These are phyloP conservation scores for Ceratocystiopsis brevicomis DNA, from an alignment of 2,329 filamentous ascomycete species.

Conservation along the genomic window DNA sequence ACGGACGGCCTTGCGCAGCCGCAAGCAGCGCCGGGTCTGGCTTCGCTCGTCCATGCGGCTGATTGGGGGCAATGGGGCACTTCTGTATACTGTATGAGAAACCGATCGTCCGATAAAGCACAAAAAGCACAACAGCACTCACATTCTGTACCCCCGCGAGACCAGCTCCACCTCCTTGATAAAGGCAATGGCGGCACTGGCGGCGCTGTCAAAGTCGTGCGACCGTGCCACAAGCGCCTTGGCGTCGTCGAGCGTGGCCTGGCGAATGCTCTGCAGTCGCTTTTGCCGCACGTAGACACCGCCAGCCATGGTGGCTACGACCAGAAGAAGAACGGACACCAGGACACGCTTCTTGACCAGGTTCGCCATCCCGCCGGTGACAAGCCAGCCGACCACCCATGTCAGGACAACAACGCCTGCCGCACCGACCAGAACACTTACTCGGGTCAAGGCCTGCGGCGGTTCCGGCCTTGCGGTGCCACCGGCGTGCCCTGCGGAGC, in stretches of 20 bases:
- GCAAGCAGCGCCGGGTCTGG: conserved; percentile 59
- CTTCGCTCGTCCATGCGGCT: conserved; percentile 72
- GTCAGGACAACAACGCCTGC: conserved; percentile 48
- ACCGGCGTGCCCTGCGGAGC: background rate
- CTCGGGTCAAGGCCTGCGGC: background rate
- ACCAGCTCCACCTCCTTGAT: conserved; percentile 94
- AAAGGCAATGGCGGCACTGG: conserved; percentile 56
- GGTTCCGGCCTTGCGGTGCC: background rate
- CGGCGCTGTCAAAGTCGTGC: conserved; percentile 64
- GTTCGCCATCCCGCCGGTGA: conserved; percentile 28
- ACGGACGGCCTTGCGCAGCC: conserved; percentile 59
- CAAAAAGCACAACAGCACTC: conserved; percentile 16
- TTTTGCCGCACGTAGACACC: conserved; percentile 61
- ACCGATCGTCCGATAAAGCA: background rate
- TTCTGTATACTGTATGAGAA: conserved; percentile 30
- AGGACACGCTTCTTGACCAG: conserved; percentile 37
- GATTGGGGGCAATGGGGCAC: conserved; percentile 77
- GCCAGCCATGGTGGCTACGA: conserved; percentile 38
- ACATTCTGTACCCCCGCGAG: conserved; percentile 75
- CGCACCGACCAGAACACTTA: conserved; percentile 4
- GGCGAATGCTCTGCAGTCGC: conserved; percentile 61
- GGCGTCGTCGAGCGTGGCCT: conserved; percentile 52
- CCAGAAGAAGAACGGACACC: conserved; percentile 24
- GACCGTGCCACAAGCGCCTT: conserved; percentile 51
- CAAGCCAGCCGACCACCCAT: conserved; percentile 55